Percentiles rank a stretch among this genome's conserved stretches.
These are phyloP conservation scores for Tolypocladium sp. DNA, from an alignment of 2,329 filamentous ascomycete genomes.

Conservation along the genomic window DNA sequence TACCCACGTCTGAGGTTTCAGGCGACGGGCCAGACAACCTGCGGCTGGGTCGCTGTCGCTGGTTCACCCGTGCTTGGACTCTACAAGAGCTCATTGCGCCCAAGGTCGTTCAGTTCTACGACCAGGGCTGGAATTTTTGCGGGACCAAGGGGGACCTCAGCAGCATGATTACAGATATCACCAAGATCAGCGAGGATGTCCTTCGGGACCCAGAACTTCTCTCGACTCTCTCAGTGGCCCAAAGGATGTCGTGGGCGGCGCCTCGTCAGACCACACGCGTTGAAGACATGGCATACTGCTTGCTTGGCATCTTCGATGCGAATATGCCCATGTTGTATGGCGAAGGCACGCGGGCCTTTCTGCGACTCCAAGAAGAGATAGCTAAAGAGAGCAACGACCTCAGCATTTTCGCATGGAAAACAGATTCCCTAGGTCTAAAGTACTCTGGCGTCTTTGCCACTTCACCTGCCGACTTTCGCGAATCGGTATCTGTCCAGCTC, in stretches of 20 bases:
- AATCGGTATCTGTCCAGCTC: neutral
- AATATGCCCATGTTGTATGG: constrained; percentile 20
- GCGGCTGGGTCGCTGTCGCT: constrained; percentile 4
- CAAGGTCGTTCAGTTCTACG: constrained; percentile 14
- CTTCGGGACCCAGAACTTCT: neutral
- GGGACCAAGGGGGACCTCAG: constrained; percentile 12
- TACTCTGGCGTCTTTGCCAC: constrained; percentile 2
- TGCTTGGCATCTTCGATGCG: constrained; percentile 18
- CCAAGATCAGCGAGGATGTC: constrained; percentile 10
- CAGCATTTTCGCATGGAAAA: constrained; percentile 2
- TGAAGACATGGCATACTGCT: constrained; percentile 19
- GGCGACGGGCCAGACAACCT: neutral
- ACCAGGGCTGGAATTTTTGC: constrained; percentile 12
- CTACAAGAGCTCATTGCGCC: constrained; percentile 21
- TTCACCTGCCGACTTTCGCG: constrained; percentile 1
- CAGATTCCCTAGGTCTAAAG: neutral
- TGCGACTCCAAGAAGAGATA: constrained; percentile 15
- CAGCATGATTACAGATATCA: constrained; percentile 10
- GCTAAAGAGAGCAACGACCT: neutral
- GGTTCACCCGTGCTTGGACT: constrained; percentile 14
- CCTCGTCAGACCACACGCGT: constrained; percentile 11
- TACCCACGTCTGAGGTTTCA: constrained; percentile 2
- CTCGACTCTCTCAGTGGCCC: neutral
- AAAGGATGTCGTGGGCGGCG: constrained; percentile 17
- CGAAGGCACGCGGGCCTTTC: constrained; percentile 13